These are phyloP conservation scores for Raddia distichophylla DNA, from an alignment of 176 grass and related monocot species.

Conservation along the genomic window DNA sequence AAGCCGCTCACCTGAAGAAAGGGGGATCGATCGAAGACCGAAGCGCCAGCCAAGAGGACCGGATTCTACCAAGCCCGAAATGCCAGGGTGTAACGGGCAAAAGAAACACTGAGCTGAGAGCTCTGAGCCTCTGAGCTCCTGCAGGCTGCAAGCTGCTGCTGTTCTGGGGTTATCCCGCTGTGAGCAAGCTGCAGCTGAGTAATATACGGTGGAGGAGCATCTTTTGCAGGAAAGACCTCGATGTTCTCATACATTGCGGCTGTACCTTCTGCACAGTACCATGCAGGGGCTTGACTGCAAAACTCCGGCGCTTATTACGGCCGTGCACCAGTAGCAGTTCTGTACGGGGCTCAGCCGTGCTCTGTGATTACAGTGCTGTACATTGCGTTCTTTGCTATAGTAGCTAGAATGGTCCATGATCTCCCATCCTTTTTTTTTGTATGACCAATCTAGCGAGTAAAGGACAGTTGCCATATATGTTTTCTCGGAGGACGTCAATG, in stretches of 20 bases:
- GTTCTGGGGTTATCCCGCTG: conserved; percentile 2
- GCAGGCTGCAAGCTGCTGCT: not conserved
- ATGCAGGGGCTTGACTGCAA: conserved; percentile 55
- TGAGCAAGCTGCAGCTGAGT: not conserved
- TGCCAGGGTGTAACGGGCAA: not conserved
- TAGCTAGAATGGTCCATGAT: not conserved
- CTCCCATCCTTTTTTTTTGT: not conserved
- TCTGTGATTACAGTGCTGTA: not conserved
- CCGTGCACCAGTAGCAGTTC: too few species aligned
- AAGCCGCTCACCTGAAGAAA: conserved; percentile 36
- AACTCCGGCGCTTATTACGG: not conserved
- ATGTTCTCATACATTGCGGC: not conserved
- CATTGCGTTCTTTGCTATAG: not conserved
- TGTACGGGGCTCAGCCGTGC: not conserved
- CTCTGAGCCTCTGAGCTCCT: not conserved
- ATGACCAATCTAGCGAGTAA: not conserved
- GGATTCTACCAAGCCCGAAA: not conserved
- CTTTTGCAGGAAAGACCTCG: not conserved
- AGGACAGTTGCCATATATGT: not conserved
- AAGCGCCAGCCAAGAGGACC: not conserved
- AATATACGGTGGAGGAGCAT: not conserved
- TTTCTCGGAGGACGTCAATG: too few species aligned
- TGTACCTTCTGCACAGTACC: conserved; percentile 36
- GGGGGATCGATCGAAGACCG: conserved; percentile 7
- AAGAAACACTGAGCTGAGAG: not conserved